phyloP scores from a whole-genome alignment of 2,329 filamentous ascomycete species.

The Didymella keratinophila region DNA sequence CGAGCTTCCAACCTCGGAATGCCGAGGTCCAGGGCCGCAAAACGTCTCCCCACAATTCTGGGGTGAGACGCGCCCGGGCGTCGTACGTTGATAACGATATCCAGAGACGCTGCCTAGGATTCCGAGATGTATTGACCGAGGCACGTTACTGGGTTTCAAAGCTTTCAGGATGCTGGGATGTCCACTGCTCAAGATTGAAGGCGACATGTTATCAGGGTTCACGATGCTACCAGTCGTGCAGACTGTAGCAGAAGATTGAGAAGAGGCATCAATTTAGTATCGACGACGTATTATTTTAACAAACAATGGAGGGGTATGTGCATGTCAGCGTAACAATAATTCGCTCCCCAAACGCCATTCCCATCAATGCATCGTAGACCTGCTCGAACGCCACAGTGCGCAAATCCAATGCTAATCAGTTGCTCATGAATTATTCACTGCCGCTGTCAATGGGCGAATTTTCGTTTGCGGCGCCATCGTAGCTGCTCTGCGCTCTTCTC shows the following conservation, averaged over 20 bases:
- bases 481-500: conserved; percentile 44
- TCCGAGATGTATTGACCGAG: conserved; percentile 7
- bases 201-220: not conserved
- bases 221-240: not conserved
- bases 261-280: not conserved
- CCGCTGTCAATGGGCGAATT: conserved; percentile 24
- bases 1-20: conserved; percentile 8
- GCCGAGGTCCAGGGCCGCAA: conserved; percentile 18
- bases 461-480: conserved; percentile 26
- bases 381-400: not conserved
- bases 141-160: not conserved
- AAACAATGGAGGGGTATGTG: conserved; percentile 13
- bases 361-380: conserved; percentile 13
- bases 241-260: not conserved
- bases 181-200: not conserved
- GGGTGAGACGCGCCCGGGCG: conserved; percentile 5
- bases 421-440: conserved; percentile 20
- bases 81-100: conserved; percentile 17
- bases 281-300: not conserved
- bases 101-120: not conserved
- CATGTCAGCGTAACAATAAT: conserved; percentile 1
- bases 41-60: conserved; percentile 5
- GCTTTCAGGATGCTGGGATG: not conserved
- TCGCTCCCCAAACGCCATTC: conserved; percentile 13
- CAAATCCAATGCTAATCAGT: conserved; percentile 5